phyloP scores from a whole-genome alignment of 371 early-diverging fungal species.

The Lichtheimia hyalospora region DNA sequence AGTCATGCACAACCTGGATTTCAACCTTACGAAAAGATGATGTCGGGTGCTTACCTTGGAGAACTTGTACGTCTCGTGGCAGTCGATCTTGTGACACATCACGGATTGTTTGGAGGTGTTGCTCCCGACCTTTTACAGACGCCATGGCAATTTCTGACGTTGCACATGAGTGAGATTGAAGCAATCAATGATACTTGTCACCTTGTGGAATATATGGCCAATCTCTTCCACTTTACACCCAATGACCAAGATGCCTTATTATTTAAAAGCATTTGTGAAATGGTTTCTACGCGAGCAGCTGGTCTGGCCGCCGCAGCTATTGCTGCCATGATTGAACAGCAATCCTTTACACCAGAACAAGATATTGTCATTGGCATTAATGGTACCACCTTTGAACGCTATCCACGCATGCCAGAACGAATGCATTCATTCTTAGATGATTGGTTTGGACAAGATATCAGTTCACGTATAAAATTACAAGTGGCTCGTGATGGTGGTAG shows the following conservation, averaged over 20 bases:
- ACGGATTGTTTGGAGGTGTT: conserved; percentile 64
- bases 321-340: conserved; percentile 39
- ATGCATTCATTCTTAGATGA: conserved; percentile 22
- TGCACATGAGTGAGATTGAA: conserved; percentile 62
- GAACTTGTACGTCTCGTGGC: conserved; percentile 77
- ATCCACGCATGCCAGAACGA: conserved; percentile 44
- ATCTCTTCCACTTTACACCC: conserved; percentile 4
- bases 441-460: conserved; percentile 31
- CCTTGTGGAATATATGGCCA: neutral
- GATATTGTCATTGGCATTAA: conserved; percentile 35
- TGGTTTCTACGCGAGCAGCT: conserved; percentile 35
- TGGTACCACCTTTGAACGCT: conserved; percentile 39
- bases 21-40: conserved; percentile 89
- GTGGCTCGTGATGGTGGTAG: conserved; percentile 44
- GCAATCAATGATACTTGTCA: neutral
- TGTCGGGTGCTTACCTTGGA: conserved; percentile 88
- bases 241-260: conserved; percentile 28
- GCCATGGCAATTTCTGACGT: conserved; percentile 73
- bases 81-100: conserved; percentile 67
- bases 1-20: conserved; percentile 67
- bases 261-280: conserved; percentile 23
- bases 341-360: conserved; percentile 13
- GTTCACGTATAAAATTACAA: conserved; percentile 29
- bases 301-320: conserved; percentile 30
- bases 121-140: conserved; percentile 53